Percentiles rank a stretch among this genome's conserved stretches.
Conservation (phyloP, 2,329 filamentous ascomycete species). For the Sporothrix inflata region DNA sequence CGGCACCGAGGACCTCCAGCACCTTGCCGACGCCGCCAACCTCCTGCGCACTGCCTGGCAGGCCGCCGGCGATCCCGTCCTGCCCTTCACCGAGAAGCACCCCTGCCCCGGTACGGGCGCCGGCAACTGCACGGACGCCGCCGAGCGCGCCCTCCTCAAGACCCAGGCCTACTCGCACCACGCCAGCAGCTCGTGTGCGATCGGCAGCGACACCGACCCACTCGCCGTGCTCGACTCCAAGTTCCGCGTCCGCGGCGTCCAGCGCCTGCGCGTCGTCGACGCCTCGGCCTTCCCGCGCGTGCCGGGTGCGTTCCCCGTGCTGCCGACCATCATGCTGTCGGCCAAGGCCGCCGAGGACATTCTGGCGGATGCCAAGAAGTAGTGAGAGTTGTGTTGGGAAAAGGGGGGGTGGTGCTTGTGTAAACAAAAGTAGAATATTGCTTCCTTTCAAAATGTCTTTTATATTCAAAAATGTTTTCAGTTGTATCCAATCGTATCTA, state of each 20-base stretch:
- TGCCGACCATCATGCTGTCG: constrained; percentile 53
- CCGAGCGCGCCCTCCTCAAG: constrained; percentile 33
- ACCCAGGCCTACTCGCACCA: constrained; percentile 58
- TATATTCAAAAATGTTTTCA: neutral
- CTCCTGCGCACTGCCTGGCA: constrained; percentile 32
- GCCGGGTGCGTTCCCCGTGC: constrained; percentile 49
- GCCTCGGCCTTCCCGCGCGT: constrained; percentile 55
- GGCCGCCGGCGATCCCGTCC: constrained; percentile 28
- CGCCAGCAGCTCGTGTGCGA: constrained; percentile 55
- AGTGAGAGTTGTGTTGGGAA: neutral
- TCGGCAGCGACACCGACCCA: constrained; percentile 54
- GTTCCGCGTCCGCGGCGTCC: constrained; percentile 57
- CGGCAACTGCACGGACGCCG: constrained; percentile 32
- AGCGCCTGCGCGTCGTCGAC: constrained; percentile 59
- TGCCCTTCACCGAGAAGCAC: constrained; percentile 34
- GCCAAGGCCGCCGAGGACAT: constrained; percentile 65
- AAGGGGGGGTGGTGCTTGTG: neutral
- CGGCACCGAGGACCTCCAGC: constrained; percentile 31
- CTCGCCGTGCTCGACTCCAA: constrained; percentile 58
- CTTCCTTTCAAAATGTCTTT: neutral
- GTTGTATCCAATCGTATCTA: neutral
- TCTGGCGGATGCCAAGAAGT: constrained; percentile 30
- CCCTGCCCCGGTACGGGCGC: constrained; percentile 31
- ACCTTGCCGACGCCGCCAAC: constrained; percentile 33
- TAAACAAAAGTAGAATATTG: neutral